phyloP scores from a whole-genome alignment of 345 rosid species.

The Eucalyptus lansdowneana region DNA sequence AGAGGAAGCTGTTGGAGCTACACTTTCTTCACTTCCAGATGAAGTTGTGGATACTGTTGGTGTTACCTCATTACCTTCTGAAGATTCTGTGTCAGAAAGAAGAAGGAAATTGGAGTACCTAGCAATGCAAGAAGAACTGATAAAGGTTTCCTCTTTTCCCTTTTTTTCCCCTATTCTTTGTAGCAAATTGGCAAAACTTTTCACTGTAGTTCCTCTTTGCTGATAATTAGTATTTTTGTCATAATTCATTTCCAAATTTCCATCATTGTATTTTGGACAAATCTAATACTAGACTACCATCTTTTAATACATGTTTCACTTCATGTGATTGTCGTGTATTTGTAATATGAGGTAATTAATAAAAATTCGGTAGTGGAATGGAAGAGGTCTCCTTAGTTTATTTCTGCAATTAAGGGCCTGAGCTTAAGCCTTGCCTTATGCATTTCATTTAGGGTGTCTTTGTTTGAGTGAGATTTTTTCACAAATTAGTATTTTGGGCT shows the following conservation, averaged over 20 bases:
- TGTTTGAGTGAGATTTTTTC: not conserved
- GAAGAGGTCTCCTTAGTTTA: not conserved
- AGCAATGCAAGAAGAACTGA: constrained; percentile 87
- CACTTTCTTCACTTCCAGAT: constrained; percentile 91
- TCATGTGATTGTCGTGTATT: not conserved
- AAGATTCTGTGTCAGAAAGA: constrained; percentile 85
- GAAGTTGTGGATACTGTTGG: constrained; percentile 96
- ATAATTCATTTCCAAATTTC: not conserved
- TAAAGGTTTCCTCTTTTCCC: constrained; percentile 43
- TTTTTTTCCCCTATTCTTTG: not conserved
- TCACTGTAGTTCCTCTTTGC: not conserved
- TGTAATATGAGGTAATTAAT: not conserved
- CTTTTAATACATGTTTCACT: not conserved
- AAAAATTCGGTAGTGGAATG: not conserved
- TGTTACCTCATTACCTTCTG: constrained; percentile 79
- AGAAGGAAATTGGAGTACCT: constrained; percentile 88
- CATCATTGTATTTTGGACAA: not conserved
- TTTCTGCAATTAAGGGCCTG: not conserved
- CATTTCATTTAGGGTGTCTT: not conserved
- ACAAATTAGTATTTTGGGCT: not conserved
- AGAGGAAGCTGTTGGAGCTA: constrained; percentile 83
- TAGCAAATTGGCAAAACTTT: not conserved
- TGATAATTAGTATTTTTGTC: not conserved
- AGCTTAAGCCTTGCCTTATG: not conserved
- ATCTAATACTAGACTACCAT: not conserved